These are phyloP conservation scores for Striga hermonthica DNA, from an alignment of 305 asterid genomes.

Conservation along the genomic window DNA sequence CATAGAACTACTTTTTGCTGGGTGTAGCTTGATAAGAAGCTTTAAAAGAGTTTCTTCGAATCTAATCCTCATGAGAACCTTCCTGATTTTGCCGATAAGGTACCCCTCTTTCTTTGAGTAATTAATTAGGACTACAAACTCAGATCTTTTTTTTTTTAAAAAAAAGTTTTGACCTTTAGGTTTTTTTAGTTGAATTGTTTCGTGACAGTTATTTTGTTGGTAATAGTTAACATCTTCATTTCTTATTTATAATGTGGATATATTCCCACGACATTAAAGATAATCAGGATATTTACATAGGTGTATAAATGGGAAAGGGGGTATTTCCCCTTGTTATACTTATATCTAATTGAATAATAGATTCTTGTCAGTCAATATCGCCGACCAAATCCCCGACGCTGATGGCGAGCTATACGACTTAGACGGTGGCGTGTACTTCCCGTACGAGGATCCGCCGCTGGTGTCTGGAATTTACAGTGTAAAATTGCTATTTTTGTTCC, in stretches of 20 bases:
- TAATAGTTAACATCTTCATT: not conserved
- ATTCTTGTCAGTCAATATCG: not conserved
- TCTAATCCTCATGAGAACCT: slow-evolving; percentile 74
- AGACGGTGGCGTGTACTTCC: no score
- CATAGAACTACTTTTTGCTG: slow-evolving; percentile 30
- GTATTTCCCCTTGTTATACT: not conserved
- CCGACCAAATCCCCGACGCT: no score
- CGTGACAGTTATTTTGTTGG: slow-evolving; percentile 5
- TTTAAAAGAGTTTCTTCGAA: slow-evolving; percentile 70
- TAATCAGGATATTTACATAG: not conserved
- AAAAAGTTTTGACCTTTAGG: slow-evolving; percentile 17
- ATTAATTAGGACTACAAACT: slow-evolving; percentile 14
- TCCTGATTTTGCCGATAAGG: slow-evolving; percentile 94
- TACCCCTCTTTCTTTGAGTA: slow-evolving; percentile 31
- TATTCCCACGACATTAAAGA: not conserved
- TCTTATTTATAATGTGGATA: not conserved
- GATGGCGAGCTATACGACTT: no score
- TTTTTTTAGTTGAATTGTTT: slow-evolving; percentile 16
- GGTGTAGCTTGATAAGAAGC: slow-evolving; percentile 82
- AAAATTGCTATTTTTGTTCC: no score
- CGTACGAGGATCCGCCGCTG: no score
- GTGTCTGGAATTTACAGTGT: no score
- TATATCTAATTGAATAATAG: not conserved
- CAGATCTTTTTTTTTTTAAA: slow-evolving; percentile 12
- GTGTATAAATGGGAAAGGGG: not conserved